These are phyloP conservation scores for Arabidopsis lyrata DNA, from an alignment of 441 rosid species.

Conservation along the genomic window DNA sequence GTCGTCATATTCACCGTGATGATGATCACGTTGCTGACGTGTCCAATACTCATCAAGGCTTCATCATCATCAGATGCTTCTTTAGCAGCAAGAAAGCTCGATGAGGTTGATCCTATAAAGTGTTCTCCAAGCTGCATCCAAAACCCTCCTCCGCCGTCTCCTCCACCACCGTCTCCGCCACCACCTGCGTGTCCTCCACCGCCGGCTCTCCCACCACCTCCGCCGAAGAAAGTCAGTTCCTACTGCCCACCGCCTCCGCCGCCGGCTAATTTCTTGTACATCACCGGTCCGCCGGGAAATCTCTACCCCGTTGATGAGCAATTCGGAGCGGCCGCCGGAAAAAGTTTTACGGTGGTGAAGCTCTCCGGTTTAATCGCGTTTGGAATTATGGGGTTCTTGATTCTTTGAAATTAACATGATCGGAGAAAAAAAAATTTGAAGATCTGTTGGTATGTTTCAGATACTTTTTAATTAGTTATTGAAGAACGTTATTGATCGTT, in stretches of 20 bases:
- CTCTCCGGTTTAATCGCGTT: slow-evolving; percentile 46
- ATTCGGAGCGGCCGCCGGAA: slow-evolving; percentile 46
- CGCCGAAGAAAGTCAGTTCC: slow-evolving; percentile 41
- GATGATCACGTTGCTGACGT: slow-evolving; percentile 41
- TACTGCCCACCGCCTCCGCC: slow-evolving; percentile 61
- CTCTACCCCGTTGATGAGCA: slow-evolving; percentile 69
- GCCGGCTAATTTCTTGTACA: slow-evolving; percentile 56
- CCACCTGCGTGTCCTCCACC: slow-evolving; percentile 54
- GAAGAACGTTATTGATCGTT: slow-evolving; percentile 17
- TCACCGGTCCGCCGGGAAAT: slow-evolving; percentile 82
- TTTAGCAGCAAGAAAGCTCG: slow-evolving; percentile 38
- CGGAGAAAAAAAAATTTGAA: slow-evolving; percentile 9
- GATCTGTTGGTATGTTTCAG: slow-evolving; percentile 37
- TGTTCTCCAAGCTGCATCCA: slow-evolving; percentile 62
- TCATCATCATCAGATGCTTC: slow-evolving; percentile 33
- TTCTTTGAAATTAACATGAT: slow-evolving; percentile 44
- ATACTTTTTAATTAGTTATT: slow-evolving; percentile 33
- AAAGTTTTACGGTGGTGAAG: slow-evolving; percentile 31
- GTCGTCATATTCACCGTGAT: slow-evolving; percentile 16
- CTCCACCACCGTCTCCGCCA: slow-evolving; percentile 50
- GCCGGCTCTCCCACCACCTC: slow-evolving; percentile 56
- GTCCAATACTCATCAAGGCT: slow-evolving; percentile 29
- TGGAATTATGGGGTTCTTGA: slow-evolving; percentile 55
- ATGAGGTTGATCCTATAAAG: slow-evolving; percentile 52
- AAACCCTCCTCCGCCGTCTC: slow-evolving; percentile 68